Percentiles rank a stretch among this genome's conserved stretches.
phyloP scores from a whole-genome alignment of 2,329 filamentous ascomycete genomes.

The Leptographium procerum region DNA sequence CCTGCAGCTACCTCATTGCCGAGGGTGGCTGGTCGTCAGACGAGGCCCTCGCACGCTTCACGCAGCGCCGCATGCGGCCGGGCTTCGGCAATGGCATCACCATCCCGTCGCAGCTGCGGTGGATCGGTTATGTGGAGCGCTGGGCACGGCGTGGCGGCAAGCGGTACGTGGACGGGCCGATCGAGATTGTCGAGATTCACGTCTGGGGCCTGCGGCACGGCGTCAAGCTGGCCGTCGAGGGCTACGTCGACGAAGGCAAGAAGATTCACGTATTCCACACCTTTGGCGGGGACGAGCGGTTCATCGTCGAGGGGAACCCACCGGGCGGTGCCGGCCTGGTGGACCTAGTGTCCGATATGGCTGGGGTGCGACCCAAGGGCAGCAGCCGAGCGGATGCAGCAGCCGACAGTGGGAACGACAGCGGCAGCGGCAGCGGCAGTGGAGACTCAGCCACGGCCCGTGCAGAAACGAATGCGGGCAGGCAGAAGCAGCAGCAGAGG shows the following conservation, averaged over 20 bases:
- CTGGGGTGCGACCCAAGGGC: constrained; percentile 11
- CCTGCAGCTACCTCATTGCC: constrained; percentile 80
- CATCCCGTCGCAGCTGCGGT: constrained; percentile 84
- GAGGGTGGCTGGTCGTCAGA: constrained; percentile 56
- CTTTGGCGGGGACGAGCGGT: constrained; percentile 62
- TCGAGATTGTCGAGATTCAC: constrained; percentile 82
- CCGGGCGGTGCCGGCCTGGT: constrained; percentile 37
- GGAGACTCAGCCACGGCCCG: not conserved
- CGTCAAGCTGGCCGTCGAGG: constrained; percentile 77
- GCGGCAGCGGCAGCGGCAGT: not conserved
- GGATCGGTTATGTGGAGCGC: constrained; percentile 77
- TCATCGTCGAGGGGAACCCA: constrained; percentile 49
- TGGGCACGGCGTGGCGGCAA: constrained; percentile 63
- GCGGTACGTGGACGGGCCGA: constrained; percentile 66
- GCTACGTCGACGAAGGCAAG: constrained; percentile 80
- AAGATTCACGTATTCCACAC: constrained; percentile 74
- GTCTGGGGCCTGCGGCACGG: constrained; percentile 81
- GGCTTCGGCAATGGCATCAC: constrained; percentile 77
- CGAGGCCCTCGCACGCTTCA: constrained; percentile 48
- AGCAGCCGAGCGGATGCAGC: not conserved
- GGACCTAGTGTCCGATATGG: constrained; percentile 44
- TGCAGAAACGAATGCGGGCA: too few species aligned
- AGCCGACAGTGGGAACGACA: too few species aligned
- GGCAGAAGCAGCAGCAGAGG: too few species aligned
- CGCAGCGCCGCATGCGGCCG: constrained; percentile 76